phyloP scores from a whole-genome alignment of 1,284 basidiomycete genomes.

The Malassezia cuniculi region DNA sequence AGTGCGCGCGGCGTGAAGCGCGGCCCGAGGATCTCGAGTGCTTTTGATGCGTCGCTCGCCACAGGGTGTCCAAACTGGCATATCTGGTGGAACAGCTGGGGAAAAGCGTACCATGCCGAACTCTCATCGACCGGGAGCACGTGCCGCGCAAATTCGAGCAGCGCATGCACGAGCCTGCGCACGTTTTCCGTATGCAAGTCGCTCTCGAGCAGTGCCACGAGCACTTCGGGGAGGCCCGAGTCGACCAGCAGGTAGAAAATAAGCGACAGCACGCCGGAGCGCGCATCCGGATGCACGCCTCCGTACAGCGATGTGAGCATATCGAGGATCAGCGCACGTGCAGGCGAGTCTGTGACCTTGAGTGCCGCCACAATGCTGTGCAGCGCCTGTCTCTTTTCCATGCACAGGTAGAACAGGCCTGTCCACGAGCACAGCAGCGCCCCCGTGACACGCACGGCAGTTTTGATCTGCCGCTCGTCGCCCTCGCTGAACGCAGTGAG shows the following conservation, averaged over 20 bases:
- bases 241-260: slow-evolving; percentile 73
- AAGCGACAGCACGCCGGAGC: too few relatives aligned
- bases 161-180: slow-evolving; percentile 56
- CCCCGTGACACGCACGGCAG: slow-evolving; percentile 63
- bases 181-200: slow-evolving; percentile 16
- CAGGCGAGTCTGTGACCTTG: slow-evolving; percentile 71
- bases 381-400: slow-evolving; percentile 74
- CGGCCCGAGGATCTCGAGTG: slow-evolving; percentile 53
- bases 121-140: slow-evolving; percentile 73
- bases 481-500: background rate
- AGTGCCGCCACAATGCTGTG: slow-evolving; percentile 71
- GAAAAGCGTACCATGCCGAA: slow-evolving; percentile 68
- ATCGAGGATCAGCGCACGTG: slow-evolving; percentile 57
- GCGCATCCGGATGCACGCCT: too few relatives aligned
- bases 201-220: slow-evolving; percentile 34
- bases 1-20: too few relatives aligned
- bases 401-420: slow-evolving; percentile 84
- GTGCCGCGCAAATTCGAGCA: slow-evolving; percentile 80
- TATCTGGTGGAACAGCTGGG: slow-evolving; percentile 71
- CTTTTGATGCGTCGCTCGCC: slow-evolving; percentile 14
- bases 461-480: slow-evolving; percentile 63
- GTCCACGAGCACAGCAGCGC: slow-evolving; percentile 78
- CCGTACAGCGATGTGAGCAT: slow-evolving; percentile 86
- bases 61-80: too few relatives aligned
- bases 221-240: slow-evolving; percentile 55